These are phyloP conservation scores for Barnettozyma hawaiiensis DNA, from an alignment of 1,139 yeast species.

Conservation along the genomic window DNA sequence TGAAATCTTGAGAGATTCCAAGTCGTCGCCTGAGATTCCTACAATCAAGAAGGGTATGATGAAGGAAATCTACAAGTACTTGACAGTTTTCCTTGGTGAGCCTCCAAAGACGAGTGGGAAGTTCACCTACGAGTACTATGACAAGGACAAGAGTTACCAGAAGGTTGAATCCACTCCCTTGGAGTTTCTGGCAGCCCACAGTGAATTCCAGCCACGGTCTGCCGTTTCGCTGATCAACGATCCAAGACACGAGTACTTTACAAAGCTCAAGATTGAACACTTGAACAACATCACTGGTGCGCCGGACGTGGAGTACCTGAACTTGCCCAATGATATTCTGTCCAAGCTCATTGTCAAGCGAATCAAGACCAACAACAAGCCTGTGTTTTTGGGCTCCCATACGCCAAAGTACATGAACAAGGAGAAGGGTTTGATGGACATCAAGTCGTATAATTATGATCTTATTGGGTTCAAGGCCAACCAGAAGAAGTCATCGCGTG, in stretches of 20 bases:
- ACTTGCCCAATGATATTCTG: slow-evolving; percentile 53
- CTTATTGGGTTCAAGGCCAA: slow-evolving; percentile 55
- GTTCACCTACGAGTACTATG: slow-evolving; percentile 68
- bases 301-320: slow-evolving; percentile 60
- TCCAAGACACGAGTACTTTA: slow-evolving; percentile 65
- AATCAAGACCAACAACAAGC: slow-evolving; percentile 64
- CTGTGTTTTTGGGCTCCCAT: slow-evolving; percentile 82
- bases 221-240: slow-evolving; percentile 70
- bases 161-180: slow-evolving; percentile 53
- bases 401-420: slow-evolving; percentile 67
- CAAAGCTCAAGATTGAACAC: slow-evolving; percentile 62
- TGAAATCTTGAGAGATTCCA: slow-evolving; percentile 50
- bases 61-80: slow-evolving; percentile 55
- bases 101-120: slow-evolving; percentile 70
- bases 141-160: slow-evolving; percentile 62
- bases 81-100: slow-evolving; percentile 62
- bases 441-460: slow-evolving; percentile 58
- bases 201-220: slow-evolving; percentile 45
- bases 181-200: slow-evolving; percentile 51
- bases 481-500: slow-evolving; percentile 54
- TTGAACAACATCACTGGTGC: slow-evolving; percentile 65
- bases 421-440: slow-evolving; percentile 59
- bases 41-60: slow-evolving; percentile 42
- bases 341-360: slow-evolving; percentile 59
- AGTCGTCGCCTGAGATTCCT: slow-evolving; percentile 26